Percentiles rank a stretch among this genome's conserved stretches.
phyloP scores from a whole-genome alignment of 176 grass and related monocot genomes.

The Alloteropsis semialata region DNA sequence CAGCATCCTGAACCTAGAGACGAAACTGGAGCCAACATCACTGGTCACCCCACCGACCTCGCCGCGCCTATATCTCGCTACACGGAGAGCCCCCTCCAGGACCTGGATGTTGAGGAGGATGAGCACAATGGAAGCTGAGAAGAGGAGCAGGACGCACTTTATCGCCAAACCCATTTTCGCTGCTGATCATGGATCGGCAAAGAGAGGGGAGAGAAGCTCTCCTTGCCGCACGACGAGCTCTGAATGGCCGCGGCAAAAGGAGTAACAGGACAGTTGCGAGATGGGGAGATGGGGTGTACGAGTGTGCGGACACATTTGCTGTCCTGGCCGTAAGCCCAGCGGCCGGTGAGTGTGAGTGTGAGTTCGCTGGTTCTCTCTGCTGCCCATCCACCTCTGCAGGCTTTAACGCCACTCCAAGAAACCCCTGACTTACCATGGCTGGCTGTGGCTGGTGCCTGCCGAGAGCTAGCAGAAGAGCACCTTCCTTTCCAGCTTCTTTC shows the following conservation, averaged over 20 bases:
- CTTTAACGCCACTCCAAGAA: conserved; percentile 91
- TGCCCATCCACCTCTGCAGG: conserved; percentile 38
- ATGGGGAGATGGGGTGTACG: background rate
- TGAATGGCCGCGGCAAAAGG: conserved; percentile 18
- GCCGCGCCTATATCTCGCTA: background rate
- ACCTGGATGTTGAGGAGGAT: conserved; percentile 25
- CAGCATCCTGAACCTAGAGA: conserved; percentile 40
- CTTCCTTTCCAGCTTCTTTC: background rate
- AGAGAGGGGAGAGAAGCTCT: background rate
- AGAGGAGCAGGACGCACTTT: conserved; percentile 32
- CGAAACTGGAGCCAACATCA: background rate
- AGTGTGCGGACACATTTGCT: conserved; percentile 13
- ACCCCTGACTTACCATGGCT: conserved; percentile 39
- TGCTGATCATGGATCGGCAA: conserved; percentile 1
- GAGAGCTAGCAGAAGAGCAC: background rate
- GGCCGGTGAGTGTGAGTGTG: background rate
- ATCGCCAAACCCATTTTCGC: conserved; percentile 8
- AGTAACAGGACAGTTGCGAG: background rate
- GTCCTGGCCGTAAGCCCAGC: background rate
- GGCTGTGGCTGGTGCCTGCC: conserved; percentile 20
- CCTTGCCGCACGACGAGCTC: background rate
- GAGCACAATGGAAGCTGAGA: background rate
- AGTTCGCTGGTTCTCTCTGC: background rate
- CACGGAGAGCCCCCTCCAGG: conserved; percentile 18
- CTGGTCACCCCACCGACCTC: background rate